These are phyloP conservation scores for Arthrinium phaeospermum DNA, from an alignment of 2,329 filamentous ascomycete genomes.

Conservation along the genomic window DNA sequence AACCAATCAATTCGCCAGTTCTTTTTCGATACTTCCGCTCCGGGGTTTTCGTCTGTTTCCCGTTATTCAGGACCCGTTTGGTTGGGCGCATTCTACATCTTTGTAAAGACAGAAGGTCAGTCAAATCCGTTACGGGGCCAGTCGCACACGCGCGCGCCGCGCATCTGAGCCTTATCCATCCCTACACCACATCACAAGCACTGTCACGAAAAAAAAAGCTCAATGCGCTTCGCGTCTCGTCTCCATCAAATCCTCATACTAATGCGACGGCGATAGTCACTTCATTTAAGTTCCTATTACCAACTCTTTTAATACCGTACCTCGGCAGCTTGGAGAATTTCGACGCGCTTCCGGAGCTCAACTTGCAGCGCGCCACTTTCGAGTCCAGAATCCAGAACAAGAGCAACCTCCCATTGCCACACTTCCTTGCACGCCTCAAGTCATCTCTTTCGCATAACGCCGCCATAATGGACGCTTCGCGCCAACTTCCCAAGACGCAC, in stretches of 20 bases:
- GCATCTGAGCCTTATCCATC: conserved; percentile 4
- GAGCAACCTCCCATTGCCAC: conserved; percentile 26
- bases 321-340: neutral
- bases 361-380: neutral
- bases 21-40: neutral
- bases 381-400: neutral
- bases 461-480: conserved; percentile 44
- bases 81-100: conserved; percentile 4
- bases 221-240: conserved; percentile 14
- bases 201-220: conserved; percentile 15
- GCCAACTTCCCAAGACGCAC: conserved; percentile 63
- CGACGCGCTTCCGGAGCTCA: conserved; percentile 8
- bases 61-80: neutral
- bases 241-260: neutral
- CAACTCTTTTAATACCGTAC: conserved; percentile 4
- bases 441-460: neutral
- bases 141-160: conserved; percentile 7
- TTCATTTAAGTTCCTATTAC: neutral
- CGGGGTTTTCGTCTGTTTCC: neutral
- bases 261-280: neutral
- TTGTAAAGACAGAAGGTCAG: conserved; percentile 18
- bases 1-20: neutral
- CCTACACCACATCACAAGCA: neutral
- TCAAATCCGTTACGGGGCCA: conserved; percentile 9
- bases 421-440: conserved; percentile 23